A percentile compares a stretch with the other conserved stretches of the same genome.
Conservation (phyloP, 768 basidiomycete genomes). For the Gymnopilus dilepis region DNA sequence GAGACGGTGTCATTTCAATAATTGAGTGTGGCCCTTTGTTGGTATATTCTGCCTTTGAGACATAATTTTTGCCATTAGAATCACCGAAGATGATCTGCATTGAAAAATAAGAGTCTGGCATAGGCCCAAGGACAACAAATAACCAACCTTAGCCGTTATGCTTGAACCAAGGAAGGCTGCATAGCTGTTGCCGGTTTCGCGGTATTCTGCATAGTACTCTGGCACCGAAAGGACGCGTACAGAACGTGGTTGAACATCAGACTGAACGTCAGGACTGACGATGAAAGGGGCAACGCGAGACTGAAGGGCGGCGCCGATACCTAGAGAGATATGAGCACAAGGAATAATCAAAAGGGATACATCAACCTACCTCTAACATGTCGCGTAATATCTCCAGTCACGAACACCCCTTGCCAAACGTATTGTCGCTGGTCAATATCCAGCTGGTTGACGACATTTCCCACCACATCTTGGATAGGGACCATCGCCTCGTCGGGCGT, state of each 20-base stretch:
- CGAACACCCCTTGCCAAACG: constrained; percentile 79
- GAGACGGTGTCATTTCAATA: constrained; percentile 77
- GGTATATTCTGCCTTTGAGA: constrained; percentile 81
- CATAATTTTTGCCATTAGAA: constrained; percentile 65
- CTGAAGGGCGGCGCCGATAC: constrained; percentile 70
- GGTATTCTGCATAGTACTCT: constrained; percentile 91
- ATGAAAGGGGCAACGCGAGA: constrained; percentile 71
- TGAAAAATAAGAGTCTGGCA: background rate
- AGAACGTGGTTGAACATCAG: constrained; percentile 72
- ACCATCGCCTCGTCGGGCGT: constrained; percentile 33
- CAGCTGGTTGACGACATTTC: constrained; percentile 60
- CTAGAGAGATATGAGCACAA: constrained; percentile 37
- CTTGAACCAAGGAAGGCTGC: constrained; percentile 83
- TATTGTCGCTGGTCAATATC: constrained; percentile 72
- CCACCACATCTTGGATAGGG: constrained; percentile 72
- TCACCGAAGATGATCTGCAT: constrained; percentile 82
- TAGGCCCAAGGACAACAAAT: background rate
- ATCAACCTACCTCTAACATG: constrained; percentile 66
- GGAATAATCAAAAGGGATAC: constrained; percentile 3
- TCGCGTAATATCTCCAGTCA: constrained; percentile 78
- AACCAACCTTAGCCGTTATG: constrained; percentile 81
- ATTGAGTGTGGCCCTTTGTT: constrained; percentile 74
- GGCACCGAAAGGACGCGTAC: constrained; percentile 72
- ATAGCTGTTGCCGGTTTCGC: constrained; percentile 82
- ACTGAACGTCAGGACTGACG: constrained; percentile 63